Evolutionary conservation across 192 early-diverging fungal genomes (phyloP), one percentile per base, ranked within the genome.

Genomic region (Coemansia sp.): DNA sequence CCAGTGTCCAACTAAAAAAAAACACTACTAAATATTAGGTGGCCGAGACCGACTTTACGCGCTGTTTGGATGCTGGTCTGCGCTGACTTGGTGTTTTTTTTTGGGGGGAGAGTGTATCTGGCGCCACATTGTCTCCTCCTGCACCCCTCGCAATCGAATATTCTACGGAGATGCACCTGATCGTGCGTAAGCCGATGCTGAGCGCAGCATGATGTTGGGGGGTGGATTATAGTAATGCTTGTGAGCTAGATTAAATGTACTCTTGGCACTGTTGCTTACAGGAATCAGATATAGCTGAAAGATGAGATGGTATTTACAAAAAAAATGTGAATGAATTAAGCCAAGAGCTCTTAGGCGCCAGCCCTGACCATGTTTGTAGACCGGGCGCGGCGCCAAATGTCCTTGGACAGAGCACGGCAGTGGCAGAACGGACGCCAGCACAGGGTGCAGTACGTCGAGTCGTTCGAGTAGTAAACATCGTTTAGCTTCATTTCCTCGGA

Each of bases 381-480:
- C 61, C 44, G 76, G 46, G 78, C 78, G 43, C 82, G 82, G 18
- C 77, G 65, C 82, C 82, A 85, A 38, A 85, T 80, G 62, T 85
- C 82, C 69, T 80, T 79, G 46, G 82, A 76, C 34, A 85, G 71
- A 12, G 72, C 66, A n/a, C 82, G 82, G 59, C 82, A 85, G 69
- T 80, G 74, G 69, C 82, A 85, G 71, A 67, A 67, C 66, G 65
- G 41, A 36, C 82, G 78, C 82, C 82, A 85, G 78, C 82, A 85
- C 67, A 85, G 69, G 3, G 78, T 85, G 75, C 82, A 85, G 59
- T 80, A 85, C 38, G 62, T 42, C 18, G 71, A 75, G 65, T 76
- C 72, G 55, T 80, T 80, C 27, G 78, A 72, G 69, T 74, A 80
- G 75, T 85, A 85, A 64, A 79, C 77, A 61, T 80, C 60, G 69